Percentiles rank a stretch among this genome's conserved stretches.
phyloP scores from a whole-genome alignment of 192 early-diverging fungal species.

The Globomyces pollinis-pini region DNA sequence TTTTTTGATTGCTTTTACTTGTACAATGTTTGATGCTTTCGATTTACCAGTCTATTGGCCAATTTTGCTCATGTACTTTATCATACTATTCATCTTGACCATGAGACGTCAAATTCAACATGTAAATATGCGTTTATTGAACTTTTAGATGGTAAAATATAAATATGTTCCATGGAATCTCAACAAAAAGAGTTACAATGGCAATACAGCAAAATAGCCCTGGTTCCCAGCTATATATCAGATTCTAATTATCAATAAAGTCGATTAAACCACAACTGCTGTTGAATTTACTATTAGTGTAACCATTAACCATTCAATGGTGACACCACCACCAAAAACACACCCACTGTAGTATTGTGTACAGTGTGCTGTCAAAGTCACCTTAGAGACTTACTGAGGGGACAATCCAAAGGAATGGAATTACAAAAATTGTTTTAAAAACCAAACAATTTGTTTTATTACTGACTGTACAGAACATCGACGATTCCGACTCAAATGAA shows the following conservation, averaged over 20 bases:
- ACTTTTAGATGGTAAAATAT: slow-evolving; percentile 98
- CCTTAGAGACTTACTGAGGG: background rate
- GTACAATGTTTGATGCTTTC: slow-evolving; percentile 77
- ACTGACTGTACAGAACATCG: no score
- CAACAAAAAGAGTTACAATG: slow-evolving; percentile 8
- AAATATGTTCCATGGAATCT: slow-evolving; percentile 57
- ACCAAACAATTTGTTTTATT: background rate
- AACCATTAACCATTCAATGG: no score
- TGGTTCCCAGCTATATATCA: no score
- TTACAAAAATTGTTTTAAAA: background rate
- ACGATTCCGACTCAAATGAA: slow-evolving; percentile 39
- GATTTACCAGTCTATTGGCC: slow-evolving; percentile 99
- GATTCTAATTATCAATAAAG: no score
- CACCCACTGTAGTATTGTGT: no score
- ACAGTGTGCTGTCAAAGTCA: no score
- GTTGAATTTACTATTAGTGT: no score
- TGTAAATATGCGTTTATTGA: no score
- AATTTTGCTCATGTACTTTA: slow-evolving; percentile 92
- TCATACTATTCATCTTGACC: slow-evolving; percentile 85
- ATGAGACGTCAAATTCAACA: slow-evolving; percentile 97
- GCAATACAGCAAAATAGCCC: no score
- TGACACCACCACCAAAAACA: no score
- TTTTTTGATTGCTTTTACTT: slow-evolving; percentile 71
- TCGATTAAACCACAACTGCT: no score
- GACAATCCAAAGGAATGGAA: background rate